Conservation (phyloP, 2,329 filamentous ascomycete species). For the Exophiala calicioides region DNA sequence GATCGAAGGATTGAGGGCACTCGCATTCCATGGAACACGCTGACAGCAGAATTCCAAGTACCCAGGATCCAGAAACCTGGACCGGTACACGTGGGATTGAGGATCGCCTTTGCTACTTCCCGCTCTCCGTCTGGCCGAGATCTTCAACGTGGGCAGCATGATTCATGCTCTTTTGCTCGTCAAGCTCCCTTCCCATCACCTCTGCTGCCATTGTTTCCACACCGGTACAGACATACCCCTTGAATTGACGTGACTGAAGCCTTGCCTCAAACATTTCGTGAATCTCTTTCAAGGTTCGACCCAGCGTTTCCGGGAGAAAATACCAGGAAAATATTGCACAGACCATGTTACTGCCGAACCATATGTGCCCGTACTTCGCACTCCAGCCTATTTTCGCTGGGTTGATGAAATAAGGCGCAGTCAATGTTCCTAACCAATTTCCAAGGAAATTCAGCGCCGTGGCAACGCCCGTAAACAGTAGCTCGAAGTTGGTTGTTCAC, state of each 20-base stretch:
- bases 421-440: conserved; percentile 44
- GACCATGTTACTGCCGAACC: conserved; percentile 42
- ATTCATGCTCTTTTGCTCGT: conserved; percentile 7
- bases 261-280: conserved; percentile 39
- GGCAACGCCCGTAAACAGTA: conserved; percentile 42
- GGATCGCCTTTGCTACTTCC: too few species aligned
- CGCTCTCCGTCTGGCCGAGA: conserved; percentile 1
- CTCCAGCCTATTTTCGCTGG: conserved; percentile 42
- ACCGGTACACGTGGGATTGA: too few species aligned
- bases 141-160: conserved; percentile 17
- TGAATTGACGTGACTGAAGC: conserved; percentile 41
- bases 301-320: conserved; percentile 55
- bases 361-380: conserved; percentile 41
- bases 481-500: conserved; percentile 44
- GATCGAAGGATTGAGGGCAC: too few species aligned
- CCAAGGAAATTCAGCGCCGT: conserved; percentile 45
- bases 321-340: conserved; percentile 37
- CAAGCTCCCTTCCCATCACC: conserved; percentile 18
- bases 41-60: too few species aligned
- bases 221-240: conserved; percentile 39
- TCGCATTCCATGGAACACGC: too few species aligned
- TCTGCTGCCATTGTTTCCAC: conserved; percentile 19
- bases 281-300: conserved; percentile 40
- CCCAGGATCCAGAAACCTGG: too few species aligned
- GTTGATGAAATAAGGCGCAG: conserved; percentile 48